Percentiles rank a stretch among this genome's conserved stretches.
phyloP scores from a whole-genome alignment of 108 stramenopile species.

The Seminavis robusta region DNA sequence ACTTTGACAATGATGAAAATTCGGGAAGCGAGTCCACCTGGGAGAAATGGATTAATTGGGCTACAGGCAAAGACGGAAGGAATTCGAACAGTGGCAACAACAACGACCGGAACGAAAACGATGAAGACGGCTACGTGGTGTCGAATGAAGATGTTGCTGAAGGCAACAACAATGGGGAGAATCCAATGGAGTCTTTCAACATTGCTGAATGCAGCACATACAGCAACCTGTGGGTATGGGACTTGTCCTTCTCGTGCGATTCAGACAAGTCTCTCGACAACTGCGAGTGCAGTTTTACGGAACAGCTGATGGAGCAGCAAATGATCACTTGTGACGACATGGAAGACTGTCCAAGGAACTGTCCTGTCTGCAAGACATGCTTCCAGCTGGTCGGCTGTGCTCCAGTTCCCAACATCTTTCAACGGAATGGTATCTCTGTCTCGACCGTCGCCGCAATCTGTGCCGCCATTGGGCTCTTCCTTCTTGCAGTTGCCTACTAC shows the following conservation, averaged over 20 bases:
- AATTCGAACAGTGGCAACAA: neutral
- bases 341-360: conserved; percentile 35
- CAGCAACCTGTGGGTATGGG: conserved; percentile 62
- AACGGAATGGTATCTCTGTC: too few relatives aligned
- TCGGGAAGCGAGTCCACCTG: too few relatives aligned
- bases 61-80: neutral
- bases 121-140: conserved; percentile 3
- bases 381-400: conserved; percentile 41
- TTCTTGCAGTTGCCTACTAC: too few relatives aligned
- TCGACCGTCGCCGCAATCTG: too few relatives aligned
- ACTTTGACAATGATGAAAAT: too few relatives aligned
- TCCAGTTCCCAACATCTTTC: too few relatives aligned
- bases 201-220: conserved; percentile 50
- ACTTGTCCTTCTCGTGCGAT: conserved; percentile 53
- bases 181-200: conserved; percentile 25
- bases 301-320: conserved; percentile 37
- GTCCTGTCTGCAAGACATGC: conserved; percentile 53
- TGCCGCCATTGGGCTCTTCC: too few relatives aligned
- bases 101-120: too few relatives aligned
- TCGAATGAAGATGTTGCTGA: conserved; percentile 20
- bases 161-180: neutral
- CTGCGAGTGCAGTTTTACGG: conserved; percentile 56
- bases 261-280: conserved; percentile 17
- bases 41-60: too few relatives aligned
- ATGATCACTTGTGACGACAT: conserved; percentile 39